phyloP scores from a whole-genome alignment of 345 rosid genomes.

The Syzygium oleosum region DNA sequence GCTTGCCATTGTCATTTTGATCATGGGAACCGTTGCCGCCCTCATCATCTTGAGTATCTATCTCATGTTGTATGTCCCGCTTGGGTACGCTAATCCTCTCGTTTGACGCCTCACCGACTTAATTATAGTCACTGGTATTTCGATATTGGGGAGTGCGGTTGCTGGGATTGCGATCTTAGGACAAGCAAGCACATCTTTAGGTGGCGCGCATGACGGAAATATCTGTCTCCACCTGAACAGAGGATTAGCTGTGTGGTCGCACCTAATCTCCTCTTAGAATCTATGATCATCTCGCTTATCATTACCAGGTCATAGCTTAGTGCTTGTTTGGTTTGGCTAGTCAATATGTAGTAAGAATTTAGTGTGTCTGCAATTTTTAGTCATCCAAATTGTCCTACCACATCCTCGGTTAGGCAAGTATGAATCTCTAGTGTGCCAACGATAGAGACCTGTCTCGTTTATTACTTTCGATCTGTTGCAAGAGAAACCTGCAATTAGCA shows the following conservation, averaged over 20 bases:
- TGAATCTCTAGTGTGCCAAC: neutral
- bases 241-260: neutral
- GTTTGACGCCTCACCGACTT: neutral
- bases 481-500: neutral
- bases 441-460: neutral
- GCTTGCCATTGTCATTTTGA: neutral
- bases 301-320: neutral
- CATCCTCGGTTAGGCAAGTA: neutral
- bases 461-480: neutral
- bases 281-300: neutral
- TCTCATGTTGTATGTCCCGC: neutral
- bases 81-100: neutral
- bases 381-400: neutral
- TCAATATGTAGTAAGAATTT: neutral
- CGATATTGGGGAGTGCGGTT: neutral
- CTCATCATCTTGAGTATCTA: neutral
- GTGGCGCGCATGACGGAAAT: neutral
- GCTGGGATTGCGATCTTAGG: neutral
- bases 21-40: neutral
- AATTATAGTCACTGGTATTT: neutral
- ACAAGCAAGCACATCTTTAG: neutral
- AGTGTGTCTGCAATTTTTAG: neutral
- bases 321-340: neutral
- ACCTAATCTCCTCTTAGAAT: neutral
- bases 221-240: neutral